These are phyloP conservation scores for Globisporangium echinulatum DNA, from an alignment of 352 stramenopile genomes.

Conservation along the genomic window DNA sequence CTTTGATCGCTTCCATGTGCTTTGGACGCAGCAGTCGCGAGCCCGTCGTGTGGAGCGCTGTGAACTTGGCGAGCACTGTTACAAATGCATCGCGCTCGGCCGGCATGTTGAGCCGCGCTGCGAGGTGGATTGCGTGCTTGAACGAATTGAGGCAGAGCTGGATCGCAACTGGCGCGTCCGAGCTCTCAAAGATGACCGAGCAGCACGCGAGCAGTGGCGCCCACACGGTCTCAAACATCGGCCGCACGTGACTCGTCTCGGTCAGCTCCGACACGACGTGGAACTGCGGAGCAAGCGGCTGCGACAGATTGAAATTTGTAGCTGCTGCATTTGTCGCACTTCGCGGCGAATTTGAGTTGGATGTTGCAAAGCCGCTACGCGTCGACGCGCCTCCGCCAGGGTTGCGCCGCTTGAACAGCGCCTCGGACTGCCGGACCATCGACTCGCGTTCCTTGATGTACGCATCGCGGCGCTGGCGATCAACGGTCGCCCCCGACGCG, in stretches of 20 bases:
- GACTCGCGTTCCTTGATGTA: constrained; percentile 83
- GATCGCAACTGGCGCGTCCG: constrained; percentile 89
- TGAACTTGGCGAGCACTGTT: constrained; percentile 95
- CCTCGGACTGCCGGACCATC: constrained; percentile 76
- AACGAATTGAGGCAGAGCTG: constrained; percentile 94
- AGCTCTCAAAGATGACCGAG: constrained; percentile 95
- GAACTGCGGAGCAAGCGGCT: constrained; percentile 26
- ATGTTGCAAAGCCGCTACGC: no score
- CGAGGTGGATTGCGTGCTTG: constrained; percentile 91
- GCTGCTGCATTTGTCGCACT: no score
- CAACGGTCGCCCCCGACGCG: constrained; percentile 40
- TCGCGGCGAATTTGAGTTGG: no score
- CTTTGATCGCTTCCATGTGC: constrained; percentile 97
- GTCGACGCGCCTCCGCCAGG: constrained; percentile 6
- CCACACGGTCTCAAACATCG: constrained; percentile 99
- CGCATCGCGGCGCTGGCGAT: constrained; percentile 67
- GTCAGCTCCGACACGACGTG: constrained; percentile 58
- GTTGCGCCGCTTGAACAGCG: constrained; percentile 63
- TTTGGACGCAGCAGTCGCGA: constrained; percentile 94
- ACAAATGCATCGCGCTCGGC: constrained; percentile 95
- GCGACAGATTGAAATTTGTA: no score
- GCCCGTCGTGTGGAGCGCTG: constrained; percentile 89
- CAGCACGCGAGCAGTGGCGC: constrained; percentile 94
- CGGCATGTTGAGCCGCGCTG: constrained; percentile 83
- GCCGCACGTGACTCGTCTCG: constrained; percentile 77